Percentiles rank a stretch among this genome's conserved stretches.
Evolutionary conservation across 192 early-diverging fungal species (phyloP).

Genomic region (Coemansia sp.): DNA sequence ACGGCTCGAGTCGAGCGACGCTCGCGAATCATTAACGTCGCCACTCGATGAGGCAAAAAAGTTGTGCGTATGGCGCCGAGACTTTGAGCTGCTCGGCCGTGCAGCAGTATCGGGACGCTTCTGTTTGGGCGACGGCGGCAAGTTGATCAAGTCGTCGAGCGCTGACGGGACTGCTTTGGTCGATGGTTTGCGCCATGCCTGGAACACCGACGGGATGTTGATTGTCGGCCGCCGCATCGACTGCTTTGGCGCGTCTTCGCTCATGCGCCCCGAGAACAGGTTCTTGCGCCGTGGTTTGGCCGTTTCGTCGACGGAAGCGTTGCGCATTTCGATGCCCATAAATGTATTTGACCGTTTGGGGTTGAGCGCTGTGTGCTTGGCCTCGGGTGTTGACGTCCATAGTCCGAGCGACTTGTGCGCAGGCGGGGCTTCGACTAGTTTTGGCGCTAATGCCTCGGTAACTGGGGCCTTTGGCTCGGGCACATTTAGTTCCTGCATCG

Average conservation of each 20-base stretch:
- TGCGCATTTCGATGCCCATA: not conserved
- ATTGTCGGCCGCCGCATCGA: constrained; percentile 16
- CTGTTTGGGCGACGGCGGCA: constrained; percentile 27
- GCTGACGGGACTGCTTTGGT: constrained; percentile 9
- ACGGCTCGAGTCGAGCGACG: constrained; percentile 25
- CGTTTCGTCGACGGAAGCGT: not conserved
- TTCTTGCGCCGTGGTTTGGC: constrained; percentile 11
- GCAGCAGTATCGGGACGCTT: not conserved
- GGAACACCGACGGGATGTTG: constrained; percentile 12
- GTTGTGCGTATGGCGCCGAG: constrained; percentile 51
- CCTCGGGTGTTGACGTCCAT: not conserved
- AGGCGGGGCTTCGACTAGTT: not conserved
- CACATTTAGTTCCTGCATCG: not conserved
- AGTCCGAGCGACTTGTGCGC: constrained; percentile 14
- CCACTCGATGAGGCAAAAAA: constrained; percentile 32
- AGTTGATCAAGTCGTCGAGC: constrained; percentile 15
- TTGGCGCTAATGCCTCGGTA: not conserved
- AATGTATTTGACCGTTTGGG: constrained; percentile 8
- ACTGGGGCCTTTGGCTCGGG: not conserved
- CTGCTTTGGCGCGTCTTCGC: not conserved
- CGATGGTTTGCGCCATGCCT: constrained; percentile 16
- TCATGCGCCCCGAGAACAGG: not conserved
- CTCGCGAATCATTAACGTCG: constrained; percentile 21
- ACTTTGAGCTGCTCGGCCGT: constrained; percentile 9
- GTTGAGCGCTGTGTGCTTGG: not conserved